Evolutionary conservation across 495 filamentous ascomycete genomes (phyloP), one percentile per base, ranked within the genome.

Genomic region (Tuber indicum): DNA sequence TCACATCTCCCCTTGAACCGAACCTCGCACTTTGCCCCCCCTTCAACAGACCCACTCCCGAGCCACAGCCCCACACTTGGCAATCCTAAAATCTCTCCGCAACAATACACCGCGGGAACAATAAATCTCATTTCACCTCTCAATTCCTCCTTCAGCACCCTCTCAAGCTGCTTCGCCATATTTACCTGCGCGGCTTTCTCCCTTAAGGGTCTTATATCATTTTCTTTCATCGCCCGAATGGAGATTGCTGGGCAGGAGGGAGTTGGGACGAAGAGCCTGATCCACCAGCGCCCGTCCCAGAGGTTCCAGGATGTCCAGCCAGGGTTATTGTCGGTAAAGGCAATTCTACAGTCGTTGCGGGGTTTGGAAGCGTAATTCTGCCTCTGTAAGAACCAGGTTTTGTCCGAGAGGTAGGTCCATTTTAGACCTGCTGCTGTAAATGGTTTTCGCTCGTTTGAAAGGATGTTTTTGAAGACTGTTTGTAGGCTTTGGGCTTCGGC

Each of bases 221-320:
- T 72, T n/a, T 62, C 70, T 32, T 71, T 70, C 16, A 70, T 45
- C n/a, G 39, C 49, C 3, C 26, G 26, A 19, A 66, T 16, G 6
- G 14, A 32, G 17, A 66, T 66, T 14, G 0, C 58, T 8, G 58
- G 58, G 14, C 36, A 26, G 26, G 58, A 66, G 14, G 58, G 58
- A 36, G 8, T 39, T 58, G 74, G 78, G 16, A 74, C 74, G 19
- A 79, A 66, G 39, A 93, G 62, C 6, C 90, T 88, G 49, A 97
- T 85, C 95, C 95, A 98, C 85, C 88, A 97, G 14, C 95, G 88
- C 16, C 91, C 88, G 83, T 98, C 95, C 88, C 90, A 97, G 1
- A 96, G 85, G 4, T 79, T 78, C 88, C 87, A 90, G 0, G 76
- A 45, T n/a, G 79, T 83, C 86, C 84, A 84, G 6, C 74, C 77